A percentile compares a stretch with the other conserved stretches of the same genome.
Conservation (phyloP, 1,284 basidiomycete genomes). For the Papiliotrema laurentii region DNA sequence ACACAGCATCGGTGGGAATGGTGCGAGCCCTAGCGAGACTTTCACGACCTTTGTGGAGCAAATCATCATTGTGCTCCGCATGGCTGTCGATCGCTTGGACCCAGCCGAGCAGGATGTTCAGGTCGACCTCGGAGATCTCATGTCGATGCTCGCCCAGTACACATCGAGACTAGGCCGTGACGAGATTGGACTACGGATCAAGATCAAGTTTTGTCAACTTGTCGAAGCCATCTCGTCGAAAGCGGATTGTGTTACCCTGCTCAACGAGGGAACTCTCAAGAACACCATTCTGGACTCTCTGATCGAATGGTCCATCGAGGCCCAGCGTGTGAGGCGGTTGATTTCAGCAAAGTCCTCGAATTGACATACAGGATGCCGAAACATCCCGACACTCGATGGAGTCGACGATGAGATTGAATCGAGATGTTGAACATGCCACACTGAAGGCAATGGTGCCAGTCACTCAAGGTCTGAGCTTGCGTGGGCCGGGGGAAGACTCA, state of each 20-base stretch:
- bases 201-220: constrained; percentile 69
- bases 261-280: constrained; percentile 63
- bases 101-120: constrained; percentile 58
- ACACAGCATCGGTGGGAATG: constrained; percentile 32
- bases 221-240: constrained; percentile 65
- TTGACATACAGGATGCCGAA: constrained; percentile 19
- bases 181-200: constrained; percentile 58
- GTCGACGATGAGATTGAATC: constrained; percentile 17
- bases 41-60: constrained; percentile 68
- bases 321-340: constrained; percentile 21
- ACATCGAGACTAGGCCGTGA: constrained; percentile 60
- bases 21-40: constrained; percentile 55
- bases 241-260: constrained; percentile 59
- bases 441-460: constrained; percentile 67
- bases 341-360: not conserved
- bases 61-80: constrained; percentile 65
- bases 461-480: constrained; percentile 70
- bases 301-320: constrained; percentile 61
- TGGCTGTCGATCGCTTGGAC: constrained; percentile 69
- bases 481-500: constrained; percentile 56
- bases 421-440: constrained; percentile 67
- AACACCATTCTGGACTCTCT: constrained; percentile 69
- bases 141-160: constrained; percentile 62
- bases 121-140: constrained; percentile 65
- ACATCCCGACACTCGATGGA: constrained; percentile 5